phyloP scores from a whole-genome alignment of 140 eudicot species.

The Artemisia princeps region DNA sequence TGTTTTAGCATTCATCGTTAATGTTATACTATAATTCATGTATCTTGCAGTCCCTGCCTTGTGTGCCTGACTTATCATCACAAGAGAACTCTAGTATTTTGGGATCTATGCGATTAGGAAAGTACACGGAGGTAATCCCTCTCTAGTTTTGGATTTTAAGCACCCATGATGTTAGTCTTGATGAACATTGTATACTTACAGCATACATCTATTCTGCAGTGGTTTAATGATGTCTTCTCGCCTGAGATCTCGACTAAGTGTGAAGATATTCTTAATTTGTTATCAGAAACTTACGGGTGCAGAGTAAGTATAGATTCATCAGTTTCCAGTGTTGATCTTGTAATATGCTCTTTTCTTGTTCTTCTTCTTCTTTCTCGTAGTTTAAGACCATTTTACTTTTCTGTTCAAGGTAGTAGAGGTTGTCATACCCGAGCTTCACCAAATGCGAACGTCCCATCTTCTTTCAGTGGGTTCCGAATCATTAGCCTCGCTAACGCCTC shows the following conservation, averaged over 20 bases:
- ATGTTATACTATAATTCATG: neutral
- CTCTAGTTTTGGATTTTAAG: neutral
- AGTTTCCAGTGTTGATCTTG: no score
- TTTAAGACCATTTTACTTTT: no score
- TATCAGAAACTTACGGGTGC: slow-evolving; percentile 57
- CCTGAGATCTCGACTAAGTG: slow-evolving; percentile 62
- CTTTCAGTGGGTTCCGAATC: slow-evolving; percentile 21
- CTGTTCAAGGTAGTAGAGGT: slow-evolving; percentile 52
- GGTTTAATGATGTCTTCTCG: slow-evolving; percentile 79
- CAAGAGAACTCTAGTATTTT: slow-evolving; percentile 25
- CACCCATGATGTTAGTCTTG: no score
- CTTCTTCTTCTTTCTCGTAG: no score
- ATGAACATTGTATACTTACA: neutral
- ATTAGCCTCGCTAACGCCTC: slow-evolving; percentile 13
- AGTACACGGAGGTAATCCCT: slow-evolving; percentile 61
- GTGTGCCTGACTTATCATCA: slow-evolving; percentile 28
- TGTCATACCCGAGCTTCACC: slow-evolving; percentile 63
- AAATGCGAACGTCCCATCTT: slow-evolving; percentile 67
- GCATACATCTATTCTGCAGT: slow-evolving; percentile 36
- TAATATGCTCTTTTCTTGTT: no score
- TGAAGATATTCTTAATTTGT: slow-evolving; percentile 52
- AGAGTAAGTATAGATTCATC: slow-evolving; percentile 28
- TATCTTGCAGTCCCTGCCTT: slow-evolving; percentile 18
- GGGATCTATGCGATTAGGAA: slow-evolving; percentile 58
- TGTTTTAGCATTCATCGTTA: no score